A percentile compares a stretch with the other conserved stretches of the same genome.
phyloP scores from a whole-genome alignment of 2,329 filamentous ascomycete species.

The Penicillium sp. region DNA sequence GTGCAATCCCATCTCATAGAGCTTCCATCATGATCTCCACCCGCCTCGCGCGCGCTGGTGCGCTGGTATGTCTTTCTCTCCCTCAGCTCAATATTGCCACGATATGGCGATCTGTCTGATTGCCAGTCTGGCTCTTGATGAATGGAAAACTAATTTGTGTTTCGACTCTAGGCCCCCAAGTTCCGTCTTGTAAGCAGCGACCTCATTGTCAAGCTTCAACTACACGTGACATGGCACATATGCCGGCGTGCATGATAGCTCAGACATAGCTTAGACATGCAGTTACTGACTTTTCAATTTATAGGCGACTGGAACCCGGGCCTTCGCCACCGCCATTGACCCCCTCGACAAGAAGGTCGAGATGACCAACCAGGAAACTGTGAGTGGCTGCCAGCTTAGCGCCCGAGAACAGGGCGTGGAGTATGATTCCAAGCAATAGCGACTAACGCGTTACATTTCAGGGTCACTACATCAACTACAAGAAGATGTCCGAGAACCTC shows the following conservation, averaged over 20 bases:
- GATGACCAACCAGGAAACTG: slow-evolving; percentile 94
- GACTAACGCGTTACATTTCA: slow-evolving; percentile 32
- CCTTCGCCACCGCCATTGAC: slow-evolving; percentile 80
- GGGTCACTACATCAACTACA: slow-evolving; percentile 97
- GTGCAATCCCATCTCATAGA: slow-evolving; percentile 41
- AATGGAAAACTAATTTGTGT: slow-evolving; percentile 23
- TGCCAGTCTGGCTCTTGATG: slow-evolving; percentile 1
- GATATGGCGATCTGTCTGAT: not conserved
- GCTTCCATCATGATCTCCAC: slow-evolving; percentile 49
- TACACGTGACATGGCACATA: not conserved
- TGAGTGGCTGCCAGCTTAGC: slow-evolving; percentile 30
- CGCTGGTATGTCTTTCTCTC: slow-evolving; percentile 42
- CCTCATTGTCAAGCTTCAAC: slow-evolving; percentile 1
- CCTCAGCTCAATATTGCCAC: not conserved
- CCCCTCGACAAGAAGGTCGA: slow-evolving; percentile 92
- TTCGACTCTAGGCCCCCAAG: slow-evolving; percentile 40
- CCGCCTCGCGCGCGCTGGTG: slow-evolving; percentile 47
- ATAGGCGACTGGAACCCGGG: slow-evolving; percentile 62
- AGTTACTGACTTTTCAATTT: slow-evolving; percentile 36
- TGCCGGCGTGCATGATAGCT: slow-evolving; percentile 1
- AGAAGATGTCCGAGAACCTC: slow-evolving; percentile 98
- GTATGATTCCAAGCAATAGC: slow-evolving; percentile 7
- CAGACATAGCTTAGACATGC: slow-evolving; percentile 4
- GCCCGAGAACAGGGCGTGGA: slow-evolving; percentile 8
- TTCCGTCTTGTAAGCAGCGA: slow-evolving; percentile 45